These are phyloP conservation scores for Lasiodiplodia sp. DNA, from an alignment of 2,329 filamentous ascomycete species.

Conservation along the genomic window DNA sequence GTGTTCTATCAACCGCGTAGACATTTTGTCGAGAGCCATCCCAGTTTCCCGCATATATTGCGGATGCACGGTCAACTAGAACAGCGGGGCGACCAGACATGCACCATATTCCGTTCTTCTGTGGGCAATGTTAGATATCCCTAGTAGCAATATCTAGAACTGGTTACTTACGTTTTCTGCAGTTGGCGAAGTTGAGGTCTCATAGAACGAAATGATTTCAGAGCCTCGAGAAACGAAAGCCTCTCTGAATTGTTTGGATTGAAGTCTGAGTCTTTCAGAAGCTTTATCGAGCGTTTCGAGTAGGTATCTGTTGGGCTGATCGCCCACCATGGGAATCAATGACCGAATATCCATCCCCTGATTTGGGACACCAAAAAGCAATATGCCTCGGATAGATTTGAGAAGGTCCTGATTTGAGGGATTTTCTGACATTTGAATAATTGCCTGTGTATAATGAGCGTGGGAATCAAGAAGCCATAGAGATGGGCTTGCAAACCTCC, in stretches of 20 bases:
- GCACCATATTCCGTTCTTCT: neutral
- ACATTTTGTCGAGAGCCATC: neutral
- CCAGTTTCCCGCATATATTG: neutral
- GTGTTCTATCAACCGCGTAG: neutral
- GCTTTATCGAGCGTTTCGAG: neutral
- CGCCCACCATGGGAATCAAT: neutral
- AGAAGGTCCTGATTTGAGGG: neutral
- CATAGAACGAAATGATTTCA: neutral
- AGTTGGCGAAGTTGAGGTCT: neutral
- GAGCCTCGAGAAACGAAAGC: neutral
- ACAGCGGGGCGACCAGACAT: neutral
- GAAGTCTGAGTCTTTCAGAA: neutral
- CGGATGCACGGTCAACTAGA: neutral
- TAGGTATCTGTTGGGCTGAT: neutral
- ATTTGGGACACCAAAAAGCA: neutral
- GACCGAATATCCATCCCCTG: neutral
- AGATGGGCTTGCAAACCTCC: neutral
- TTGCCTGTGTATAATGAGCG: neutral
- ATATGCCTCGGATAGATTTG: neutral
- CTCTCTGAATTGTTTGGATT: neutral
- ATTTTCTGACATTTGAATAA: neutral
- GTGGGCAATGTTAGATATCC: neutral
- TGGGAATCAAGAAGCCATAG: neutral
- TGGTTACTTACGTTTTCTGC: neutral
- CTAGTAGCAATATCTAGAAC: fast-evolving